phyloP scores from a whole-genome alignment of 1,139 yeast genomes.

The Yamadazyma membranifaciens region DNA sequence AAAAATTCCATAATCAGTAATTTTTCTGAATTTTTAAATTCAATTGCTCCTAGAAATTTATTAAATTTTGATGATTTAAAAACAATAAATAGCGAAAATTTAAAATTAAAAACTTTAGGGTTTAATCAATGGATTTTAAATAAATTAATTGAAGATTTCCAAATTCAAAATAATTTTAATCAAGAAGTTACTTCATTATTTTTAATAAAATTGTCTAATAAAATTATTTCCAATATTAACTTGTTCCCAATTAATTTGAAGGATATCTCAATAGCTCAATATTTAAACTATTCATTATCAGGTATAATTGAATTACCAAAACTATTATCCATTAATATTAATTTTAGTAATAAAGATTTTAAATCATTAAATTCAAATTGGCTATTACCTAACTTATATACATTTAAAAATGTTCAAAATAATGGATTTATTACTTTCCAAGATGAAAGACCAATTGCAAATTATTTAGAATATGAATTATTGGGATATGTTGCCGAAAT shows the following conservation, averaged over 20 bases:
- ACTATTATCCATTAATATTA: slow-evolving; percentile 60
- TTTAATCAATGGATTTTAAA: slow-evolving; percentile 63
- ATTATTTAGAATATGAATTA: slow-evolving; percentile 52
- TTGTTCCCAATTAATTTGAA: slow-evolving; percentile 8
- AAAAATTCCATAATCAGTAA: slow-evolving; percentile 70
- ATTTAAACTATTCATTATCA: slow-evolving; percentile 54
- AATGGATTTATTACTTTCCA: slow-evolving; percentile 13
- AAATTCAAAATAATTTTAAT: slow-evolving; percentile 20
- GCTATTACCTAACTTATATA: slow-evolving; percentile 31
- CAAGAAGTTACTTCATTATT: slow-evolving; percentile 21
- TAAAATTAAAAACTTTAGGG: slow-evolving; percentile 45
- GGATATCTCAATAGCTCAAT: slow-evolving; percentile 34
- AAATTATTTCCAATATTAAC: slow-evolving; percentile 22
- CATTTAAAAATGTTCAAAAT: not conserved
- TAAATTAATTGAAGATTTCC: slow-evolving; percentile 48
- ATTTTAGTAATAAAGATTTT: slow-evolving; percentile 51
- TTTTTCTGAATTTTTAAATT: slow-evolving; percentile 51
- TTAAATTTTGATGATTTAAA: slow-evolving; percentile 49
- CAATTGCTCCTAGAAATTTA: slow-evolving; percentile 48
- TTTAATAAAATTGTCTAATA: slow-evolving; percentile 38
- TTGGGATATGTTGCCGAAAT: slow-evolving; percentile 71
- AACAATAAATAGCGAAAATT: slow-evolving; percentile 32
- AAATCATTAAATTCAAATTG: slow-evolving; percentile 33
- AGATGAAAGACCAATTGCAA: slow-evolving; percentile 2
- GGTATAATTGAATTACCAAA: slow-evolving; percentile 52